phyloP scores from a whole-genome alignment of 495 filamentous ascomycete species.

The Hypoxylon fuscum region DNA sequence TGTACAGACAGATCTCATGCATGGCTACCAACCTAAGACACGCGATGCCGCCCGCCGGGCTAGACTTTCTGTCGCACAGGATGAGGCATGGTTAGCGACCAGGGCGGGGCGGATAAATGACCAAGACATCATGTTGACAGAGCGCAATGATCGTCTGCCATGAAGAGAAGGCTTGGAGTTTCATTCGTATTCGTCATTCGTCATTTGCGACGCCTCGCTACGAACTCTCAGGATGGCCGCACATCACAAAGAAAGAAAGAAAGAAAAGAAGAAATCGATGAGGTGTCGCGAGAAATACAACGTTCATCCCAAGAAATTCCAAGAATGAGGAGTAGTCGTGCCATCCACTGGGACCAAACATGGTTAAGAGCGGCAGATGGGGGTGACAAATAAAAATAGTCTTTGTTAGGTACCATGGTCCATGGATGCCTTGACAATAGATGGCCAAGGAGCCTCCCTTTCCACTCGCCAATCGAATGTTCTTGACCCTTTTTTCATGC shows the following conservation, averaged over 20 bases:
- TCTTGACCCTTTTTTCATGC: not conserved
- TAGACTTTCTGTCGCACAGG: slow-evolving; percentile 37
- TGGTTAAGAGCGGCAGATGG: slow-evolving; percentile 28
- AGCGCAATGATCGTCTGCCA: slow-evolving; percentile 28
- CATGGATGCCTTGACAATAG: too few relatives aligned
- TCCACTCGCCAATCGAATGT: too few relatives aligned
- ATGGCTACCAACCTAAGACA: slow-evolving; percentile 38
- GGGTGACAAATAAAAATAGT: slow-evolving; percentile 18
- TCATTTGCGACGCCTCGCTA: slow-evolving; percentile 28
- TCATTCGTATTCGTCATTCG: slow-evolving; percentile 29
- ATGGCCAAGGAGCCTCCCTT: too few relatives aligned
- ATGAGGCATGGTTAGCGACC: slow-evolving; percentile 42
- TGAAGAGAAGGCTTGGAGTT: slow-evolving; percentile 4
- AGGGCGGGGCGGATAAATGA: slow-evolving; percentile 43
- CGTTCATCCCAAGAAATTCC: slow-evolving; percentile 1
- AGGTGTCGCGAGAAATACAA: slow-evolving; percentile 9
- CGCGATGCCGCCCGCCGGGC: slow-evolving; percentile 37
- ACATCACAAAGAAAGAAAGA: slow-evolving; percentile 8
- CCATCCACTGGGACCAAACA: slow-evolving; percentile 19
- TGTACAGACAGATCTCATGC: slow-evolving; percentile 15
- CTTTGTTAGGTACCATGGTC: too few relatives aligned
- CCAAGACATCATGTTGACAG: slow-evolving; percentile 41
- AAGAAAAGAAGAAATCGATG: not conserved
- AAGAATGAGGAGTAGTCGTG: slow-evolving; percentile 10
- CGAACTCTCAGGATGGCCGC: not conserved